These are phyloP conservation scores for Syncephalastrum monosporum DNA, from an alignment of 371 early-diverging fungal genomes.

Conservation along the genomic window DNA sequence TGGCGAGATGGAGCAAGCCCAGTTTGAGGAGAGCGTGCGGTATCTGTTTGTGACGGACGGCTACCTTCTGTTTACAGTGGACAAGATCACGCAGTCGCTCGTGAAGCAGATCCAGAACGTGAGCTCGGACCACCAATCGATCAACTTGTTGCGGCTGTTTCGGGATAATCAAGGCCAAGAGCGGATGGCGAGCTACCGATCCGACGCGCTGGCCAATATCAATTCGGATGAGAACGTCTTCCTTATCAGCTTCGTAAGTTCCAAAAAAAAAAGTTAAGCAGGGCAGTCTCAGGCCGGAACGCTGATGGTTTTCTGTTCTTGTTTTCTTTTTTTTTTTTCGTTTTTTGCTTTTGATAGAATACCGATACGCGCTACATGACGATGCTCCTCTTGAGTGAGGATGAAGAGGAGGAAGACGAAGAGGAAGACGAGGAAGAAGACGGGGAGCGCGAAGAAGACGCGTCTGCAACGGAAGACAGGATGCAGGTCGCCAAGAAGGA, in stretches of 20 bases:
- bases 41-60: slow-evolving; percentile 84
- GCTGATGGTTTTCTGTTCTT: too few relatives aligned
- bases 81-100: slow-evolving; percentile 76
- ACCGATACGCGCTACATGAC: slow-evolving; percentile 67
- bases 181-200: slow-evolving; percentile 61
- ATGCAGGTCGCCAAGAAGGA: too few relatives aligned
- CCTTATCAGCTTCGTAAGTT: slow-evolving; percentile 78
- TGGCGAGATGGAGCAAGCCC: slow-evolving; percentile 77
- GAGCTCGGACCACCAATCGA: slow-evolving; percentile 41
- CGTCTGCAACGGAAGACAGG: slow-evolving; percentile 20
- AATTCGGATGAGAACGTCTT: slow-evolving; percentile 82
- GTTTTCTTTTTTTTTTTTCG: too few relatives aligned
- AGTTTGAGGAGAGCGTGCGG: slow-evolving; percentile 91
- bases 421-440: slow-evolving; percentile 70
- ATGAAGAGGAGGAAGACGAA: slow-evolving; percentile 75
- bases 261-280: neutral
- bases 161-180: slow-evolving; percentile 17
- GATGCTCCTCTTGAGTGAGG: slow-evolving; percentile 80
- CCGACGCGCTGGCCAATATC: slow-evolving; percentile 76
- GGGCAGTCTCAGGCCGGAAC: too few relatives aligned
- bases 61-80: slow-evolving; percentile 85
- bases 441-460: slow-evolving; percentile 89
- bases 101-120: slow-evolving; percentile 60
- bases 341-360: slow-evolving; percentile 24
- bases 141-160: slow-evolving; percentile 26